Evolutionary conservation across 2,329 filamentous ascomycete genomes (phyloP), one percentile per base, ranked within the genome.

Genomic region (Karstenula rhodostoma): DNA sequence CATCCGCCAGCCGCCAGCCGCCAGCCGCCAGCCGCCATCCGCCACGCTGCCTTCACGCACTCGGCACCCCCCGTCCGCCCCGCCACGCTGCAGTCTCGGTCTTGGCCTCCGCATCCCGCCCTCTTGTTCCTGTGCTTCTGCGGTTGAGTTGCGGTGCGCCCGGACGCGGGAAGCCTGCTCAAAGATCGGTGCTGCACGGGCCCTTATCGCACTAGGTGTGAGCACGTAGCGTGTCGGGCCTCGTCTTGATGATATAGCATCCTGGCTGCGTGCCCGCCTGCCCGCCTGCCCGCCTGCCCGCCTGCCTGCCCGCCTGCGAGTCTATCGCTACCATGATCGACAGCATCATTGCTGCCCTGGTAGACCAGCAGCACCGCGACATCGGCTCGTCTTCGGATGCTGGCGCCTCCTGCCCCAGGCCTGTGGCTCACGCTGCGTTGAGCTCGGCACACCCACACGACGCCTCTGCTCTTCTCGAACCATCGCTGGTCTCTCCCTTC

Each of bases 401-500:
- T 35, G 46, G 46, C 57, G 53, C 51, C 15, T 57, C 42, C 33
- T 23, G 56, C 44, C 47, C 61, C 65, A 62, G 61, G 40, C 37
- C 46, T 47, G 59, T 54, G 59, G 56, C 61, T 57, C 62, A 22
- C 35, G 13, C 46, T 58, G 62, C 27, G 32, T 43, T 44, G 48
- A 57, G 55, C 47, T 56, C 59, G 52, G 61, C 55, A 33, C 50
- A 32, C 29, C 55, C 53, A 43, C 57, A 33, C 58, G 53, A 50
- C 37, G 48, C 43, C 56, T 60, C 66, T 62, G 64, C 65, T 57
- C 67, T 72, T 67, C 67, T 71, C 61, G 69, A 77, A 62, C 54
- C 65, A 61, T 67, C 70, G 59, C 57, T 75, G 55, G 65, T 68
- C 42, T 67, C 71, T 56, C 70, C 71, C 43, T 68, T 73, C 58